A percentile compares a stretch with the other conserved stretches of the same genome.
Evolutionary conservation across 1,284 basidiomycete species (phyloP).

Genomic region (Omphalotus olearius): DNA sequence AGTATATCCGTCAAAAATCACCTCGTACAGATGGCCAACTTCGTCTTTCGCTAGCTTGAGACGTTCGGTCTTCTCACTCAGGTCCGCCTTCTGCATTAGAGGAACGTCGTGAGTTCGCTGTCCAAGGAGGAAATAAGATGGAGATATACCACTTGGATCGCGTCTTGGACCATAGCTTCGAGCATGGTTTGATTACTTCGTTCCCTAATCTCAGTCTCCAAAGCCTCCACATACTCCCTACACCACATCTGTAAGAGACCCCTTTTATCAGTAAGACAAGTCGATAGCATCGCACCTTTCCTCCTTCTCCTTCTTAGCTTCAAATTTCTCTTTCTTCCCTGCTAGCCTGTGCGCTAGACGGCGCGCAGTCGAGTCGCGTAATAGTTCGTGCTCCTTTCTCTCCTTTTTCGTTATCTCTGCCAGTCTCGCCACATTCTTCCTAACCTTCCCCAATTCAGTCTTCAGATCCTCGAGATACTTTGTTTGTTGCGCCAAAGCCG

Average conservation of each 20-base stretch:
- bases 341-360: conserved; percentile 33
- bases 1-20: conserved; percentile 38
- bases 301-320: conserved; percentile 36
- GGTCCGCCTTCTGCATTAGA: conserved; percentile 11
- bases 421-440: conserved; percentile 25
- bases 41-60: conserved; percentile 30
- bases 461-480: conserved; percentile 31
- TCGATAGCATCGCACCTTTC: conserved; percentile 28
- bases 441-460: conserved; percentile 20
- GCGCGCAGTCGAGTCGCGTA: conserved; percentile 33
- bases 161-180: conserved; percentile 29
- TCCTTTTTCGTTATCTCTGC: conserved; percentile 36
- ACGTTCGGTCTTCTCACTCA: conserved; percentile 25
- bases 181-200: conserved; percentile 27
- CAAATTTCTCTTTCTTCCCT: conserved; percentile 35
- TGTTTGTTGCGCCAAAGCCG: conserved; percentile 31
- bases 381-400: conserved; percentile 34
- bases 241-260: background rate
- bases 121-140: background rate
- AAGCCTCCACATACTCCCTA: conserved; percentile 40
- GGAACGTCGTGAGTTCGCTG: background rate
- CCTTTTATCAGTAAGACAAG: background rate
- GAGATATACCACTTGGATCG: conserved; percentile 27
- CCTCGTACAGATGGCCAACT: conserved; percentile 31
- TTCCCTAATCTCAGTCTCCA: conserved; percentile 35